Percentiles rank a stretch among this genome's conserved stretches.
These are phyloP conservation scores for Patellaria atrata DNA, from an alignment of 495 filamentous ascomycete genomes.

Conservation along the genomic window DNA sequence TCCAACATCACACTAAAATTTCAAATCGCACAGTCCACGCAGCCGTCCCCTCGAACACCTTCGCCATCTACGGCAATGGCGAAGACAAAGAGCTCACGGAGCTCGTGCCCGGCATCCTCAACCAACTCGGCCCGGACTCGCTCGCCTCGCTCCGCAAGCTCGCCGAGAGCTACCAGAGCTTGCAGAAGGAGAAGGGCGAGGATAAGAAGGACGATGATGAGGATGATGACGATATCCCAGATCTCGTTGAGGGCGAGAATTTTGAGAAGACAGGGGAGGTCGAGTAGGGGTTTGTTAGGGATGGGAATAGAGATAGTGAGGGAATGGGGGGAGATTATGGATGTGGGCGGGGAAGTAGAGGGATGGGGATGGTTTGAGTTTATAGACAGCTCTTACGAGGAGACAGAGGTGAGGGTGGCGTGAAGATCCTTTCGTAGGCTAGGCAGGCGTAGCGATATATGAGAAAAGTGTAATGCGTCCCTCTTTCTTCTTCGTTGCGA, in stretches of 20 bases:
- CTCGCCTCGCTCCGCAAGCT: slow-evolving; percentile 97
- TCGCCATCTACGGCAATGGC: slow-evolving; percentile 96
- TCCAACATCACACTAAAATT: too few relatives aligned
- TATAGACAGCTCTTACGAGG: too few relatives aligned
- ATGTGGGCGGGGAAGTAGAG: too few relatives aligned
- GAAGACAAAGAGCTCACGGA: slow-evolving; percentile 99
- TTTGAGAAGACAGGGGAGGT: slow-evolving; percentile 74
- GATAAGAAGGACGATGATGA: slow-evolving; percentile 52
- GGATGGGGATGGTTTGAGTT: too few relatives aligned
- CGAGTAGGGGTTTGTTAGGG: too few relatives aligned
- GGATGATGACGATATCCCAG: slow-evolving; percentile 80
- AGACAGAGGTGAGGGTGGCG: too few relatives aligned
- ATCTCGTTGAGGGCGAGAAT: slow-evolving; percentile 88
- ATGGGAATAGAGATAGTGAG: too few relatives aligned
- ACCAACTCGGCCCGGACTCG: slow-evolving; percentile 95
- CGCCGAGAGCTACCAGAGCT: slow-evolving; percentile 97
- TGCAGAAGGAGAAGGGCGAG: slow-evolving; percentile 86
- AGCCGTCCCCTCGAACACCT: slow-evolving; percentile 90
- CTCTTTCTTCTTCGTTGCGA: too few relatives aligned
- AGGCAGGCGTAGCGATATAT: too few relatives aligned
- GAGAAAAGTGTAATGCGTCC: too few relatives aligned
- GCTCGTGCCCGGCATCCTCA: slow-evolving; percentile 96
- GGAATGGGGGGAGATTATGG: slow-evolving; percentile 1
- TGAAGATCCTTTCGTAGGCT: too few relatives aligned
- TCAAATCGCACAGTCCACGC: slow-evolving; percentile 62